Conservation (phyloP, 2,329 filamentous ascomycete species). For the Fusarium sp. region DNA sequence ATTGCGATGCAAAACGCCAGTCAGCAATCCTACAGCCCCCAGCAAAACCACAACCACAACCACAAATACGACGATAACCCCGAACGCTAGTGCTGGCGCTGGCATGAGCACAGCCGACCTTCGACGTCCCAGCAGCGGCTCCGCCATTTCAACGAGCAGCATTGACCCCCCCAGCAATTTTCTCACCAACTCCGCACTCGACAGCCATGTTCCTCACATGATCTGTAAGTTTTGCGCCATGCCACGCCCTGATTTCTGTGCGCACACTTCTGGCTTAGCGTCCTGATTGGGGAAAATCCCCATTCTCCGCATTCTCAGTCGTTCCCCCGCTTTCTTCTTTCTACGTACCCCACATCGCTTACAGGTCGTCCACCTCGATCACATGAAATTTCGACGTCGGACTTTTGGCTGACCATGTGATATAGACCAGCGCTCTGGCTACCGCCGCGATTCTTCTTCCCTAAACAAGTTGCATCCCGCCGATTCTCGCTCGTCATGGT, state of each 20-base stretch:
- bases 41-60: constrained; percentile 6
- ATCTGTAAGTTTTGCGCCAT: constrained; percentile 56
- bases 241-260: constrained; percentile 35
- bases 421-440: constrained; percentile 54
- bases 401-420: constrained; percentile 50
- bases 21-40: constrained; percentile 41
- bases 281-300: constrained; percentile 41
- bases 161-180: constrained; percentile 44
- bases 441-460: constrained; percentile 49
- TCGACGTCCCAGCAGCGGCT: constrained; percentile 52
- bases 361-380: constrained; percentile 25
- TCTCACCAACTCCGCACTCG: constrained; percentile 47
- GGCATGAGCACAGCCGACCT: constrained; percentile 51
- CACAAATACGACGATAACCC: too few species aligned
- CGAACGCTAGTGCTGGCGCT: not conserved
- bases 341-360: constrained; percentile 40
- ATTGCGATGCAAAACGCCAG: constrained; percentile 54
- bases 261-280: constrained; percentile 4
- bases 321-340: constrained; percentile 36
- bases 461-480: constrained; percentile 48
- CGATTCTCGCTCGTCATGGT: constrained; percentile 45
- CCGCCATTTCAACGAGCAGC: constrained; percentile 49
- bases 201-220: constrained; percentile 60
- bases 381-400: constrained; percentile 40
- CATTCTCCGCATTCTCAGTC: constrained; percentile 47